Evolutionary conservation across 345 rosid genomes (phyloP), one percentile per base, ranked within the genome.

Genomic region (Anastatica hierochuntica): DNA sequence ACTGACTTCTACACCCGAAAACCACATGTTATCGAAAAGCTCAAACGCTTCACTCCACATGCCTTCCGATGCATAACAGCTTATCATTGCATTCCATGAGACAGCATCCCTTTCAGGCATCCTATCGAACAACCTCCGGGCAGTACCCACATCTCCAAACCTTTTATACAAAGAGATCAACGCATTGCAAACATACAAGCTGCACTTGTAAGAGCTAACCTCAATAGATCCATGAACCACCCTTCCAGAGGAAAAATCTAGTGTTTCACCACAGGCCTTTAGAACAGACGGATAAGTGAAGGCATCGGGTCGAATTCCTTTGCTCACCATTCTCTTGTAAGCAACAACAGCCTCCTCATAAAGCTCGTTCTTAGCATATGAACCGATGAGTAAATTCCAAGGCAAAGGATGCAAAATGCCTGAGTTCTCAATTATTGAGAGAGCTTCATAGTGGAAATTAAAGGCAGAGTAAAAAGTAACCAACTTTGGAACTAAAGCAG

Each of bases 261-360:
- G 43, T 12, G 42, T 55, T 36, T 78, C 85, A 14, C 82, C 83
- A 56, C 94, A 88, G 7, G 96, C 88, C 59, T 82, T 88, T 36
- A 84, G 78, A 67, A 84, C 76, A 4, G 94, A 80, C 1, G 94
- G 90, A 49, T 79, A 88, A 35, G 90, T 88, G 51, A 74, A 88
- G 17, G 60, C 73, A 76, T 88, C 88, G 0, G 82, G 82, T 63
- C 27, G 64, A 43, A 81, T 43, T 30, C 88, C 82, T 56, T 38
- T 74, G 39, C 58, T 39, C 46, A 67, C 36, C 96, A 88, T 82
- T 46, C 64, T 53, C 54, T 62, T 78, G 67, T 73, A 88, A 26
- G 62, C 62, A 43, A 58, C 55, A 18, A 84, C 69, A 2, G 81
- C 77, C 66, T 76, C 83, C 8, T 15, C 56, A 43, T 41, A 77